Evolutionary conservation across 257 asterid genomes (phyloP), one percentile per base, ranked within the genome.

Genomic region (Sherardia arvensis): DNA sequence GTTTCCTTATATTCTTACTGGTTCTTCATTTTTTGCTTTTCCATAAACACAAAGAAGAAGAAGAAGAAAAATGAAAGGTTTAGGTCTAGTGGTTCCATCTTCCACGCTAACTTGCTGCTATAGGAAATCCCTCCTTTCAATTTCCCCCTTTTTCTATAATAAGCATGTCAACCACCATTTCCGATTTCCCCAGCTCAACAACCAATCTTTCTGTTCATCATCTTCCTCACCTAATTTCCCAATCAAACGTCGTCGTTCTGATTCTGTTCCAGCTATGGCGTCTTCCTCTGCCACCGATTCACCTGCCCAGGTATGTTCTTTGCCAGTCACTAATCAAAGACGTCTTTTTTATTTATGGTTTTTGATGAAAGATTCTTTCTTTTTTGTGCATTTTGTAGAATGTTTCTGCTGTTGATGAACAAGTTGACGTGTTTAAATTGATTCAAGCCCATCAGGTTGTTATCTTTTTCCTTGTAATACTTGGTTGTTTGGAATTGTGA

Each of bases 391-490:
- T 60, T 68, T 66, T 5, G 20, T 77, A 84, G 90, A 73, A 67
- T 67, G 70, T 78, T 69, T 71, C 85, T 6, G 65, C 68, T 59
- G 71, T 70, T 57, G 66, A 78, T 61, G 63, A 59, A 59, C 27
- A 73, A 53, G 61, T 63, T 9, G 62, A 80, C 69, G 77, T 78
- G 48, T 87, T 82, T 69, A 85, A 76, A 60, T 84, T 82, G 81
- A 83, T 93, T 68, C 91, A 81, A 74, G 82, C 87, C 74, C 97
- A 93, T 74, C 96, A 93, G 97, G 98, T 88, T 62, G 40, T 7
- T 23, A 54, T 38, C 47, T 64, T 34, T 7, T 65, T 8, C 28
- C 28, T 28, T 56, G 38, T 36, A 56, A 15, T 15, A 23, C 20
- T n/a, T 43, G 47, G 51, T 33, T n/a, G 51, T 60, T 21, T 33